A percentile compares a stretch with the other conserved stretches of the same genome.
phyloP scores from a whole-genome alignment of 2,329 filamentous ascomycete genomes.

The Paramyrothecium roridum region DNA sequence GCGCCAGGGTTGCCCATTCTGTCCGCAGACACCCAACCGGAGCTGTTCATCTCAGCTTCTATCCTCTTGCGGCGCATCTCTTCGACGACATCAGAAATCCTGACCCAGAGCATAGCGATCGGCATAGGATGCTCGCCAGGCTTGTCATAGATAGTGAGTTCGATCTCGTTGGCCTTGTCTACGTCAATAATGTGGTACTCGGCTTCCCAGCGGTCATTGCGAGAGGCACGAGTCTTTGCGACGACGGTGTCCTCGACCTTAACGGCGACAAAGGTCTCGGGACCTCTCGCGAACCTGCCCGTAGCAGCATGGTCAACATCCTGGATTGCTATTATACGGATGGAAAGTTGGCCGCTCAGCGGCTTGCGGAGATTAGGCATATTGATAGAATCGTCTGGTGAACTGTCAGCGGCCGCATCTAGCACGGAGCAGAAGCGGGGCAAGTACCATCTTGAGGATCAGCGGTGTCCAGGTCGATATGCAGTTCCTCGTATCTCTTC shows the following conservation, averaged over 20 bases:
- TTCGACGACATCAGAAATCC: slow-evolving; percentile 95
- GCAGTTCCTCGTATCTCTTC: slow-evolving; percentile 94
- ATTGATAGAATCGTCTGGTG: slow-evolving; percentile 89
- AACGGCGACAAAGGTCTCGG: slow-evolving; percentile 92
- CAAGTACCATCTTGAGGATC: slow-evolving; percentile 76
- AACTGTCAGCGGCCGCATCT: slow-evolving; percentile 11
- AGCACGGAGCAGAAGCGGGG: slow-evolving; percentile 2
- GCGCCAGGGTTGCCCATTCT: slow-evolving; percentile 68
- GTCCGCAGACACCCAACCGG: slow-evolving; percentile 96
- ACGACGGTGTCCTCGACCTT: slow-evolving; percentile 96
- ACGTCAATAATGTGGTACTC: slow-evolving; percentile 91
- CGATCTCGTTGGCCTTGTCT: slow-evolving; percentile 97
- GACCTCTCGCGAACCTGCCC: slow-evolving; percentile 79
- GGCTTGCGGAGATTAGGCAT: slow-evolving; percentile 93
- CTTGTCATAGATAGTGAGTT: slow-evolving; percentile 97
- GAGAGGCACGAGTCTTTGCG: slow-evolving; percentile 78
- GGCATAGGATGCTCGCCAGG: slow-evolving; percentile 85
- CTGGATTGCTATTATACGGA: slow-evolving; percentile 83
- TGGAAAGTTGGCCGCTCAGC: slow-evolving; percentile 83
- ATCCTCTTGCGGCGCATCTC: slow-evolving; percentile 97
- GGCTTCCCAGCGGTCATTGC: slow-evolving; percentile 87
- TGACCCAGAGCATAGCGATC: slow-evolving; percentile 92
- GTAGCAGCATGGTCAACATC: slow-evolving; percentile 92
- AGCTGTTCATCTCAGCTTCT: slow-evolving; percentile 89
- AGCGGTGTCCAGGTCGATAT: slow-evolving; percentile 82